Percentiles rank a stretch among this genome's conserved stretches.
These are phyloP conservation scores for Boletus calvinii DNA, from an alignment of 1,284 basidiomycete genomes.

Conservation along the genomic window DNA sequence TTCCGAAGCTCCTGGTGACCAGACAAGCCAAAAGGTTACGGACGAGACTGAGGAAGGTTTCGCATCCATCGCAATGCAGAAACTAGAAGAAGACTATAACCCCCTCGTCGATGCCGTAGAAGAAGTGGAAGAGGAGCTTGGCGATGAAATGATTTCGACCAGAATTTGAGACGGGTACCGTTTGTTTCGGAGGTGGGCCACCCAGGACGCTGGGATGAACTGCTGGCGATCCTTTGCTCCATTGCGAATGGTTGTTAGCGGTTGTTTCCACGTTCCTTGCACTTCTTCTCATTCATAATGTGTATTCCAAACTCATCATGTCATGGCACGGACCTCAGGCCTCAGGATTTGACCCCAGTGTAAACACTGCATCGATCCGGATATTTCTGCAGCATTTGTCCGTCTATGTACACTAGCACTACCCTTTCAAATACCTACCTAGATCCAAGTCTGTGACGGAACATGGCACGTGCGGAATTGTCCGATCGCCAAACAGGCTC, in stretches of 20 bases:
- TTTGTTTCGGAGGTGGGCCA: conserved; percentile 11
- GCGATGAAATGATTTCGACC: conserved; percentile 19
- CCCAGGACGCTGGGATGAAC: conserved; percentile 33
- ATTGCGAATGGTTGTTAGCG: conserved; percentile 33
- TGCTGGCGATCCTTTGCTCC: conserved; percentile 35
- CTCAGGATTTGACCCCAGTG: background rate
- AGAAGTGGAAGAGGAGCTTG: conserved; percentile 26
- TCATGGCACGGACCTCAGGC: background rate
- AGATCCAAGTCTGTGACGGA: no score
- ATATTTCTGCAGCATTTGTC: background rate
- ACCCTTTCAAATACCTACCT: background rate
- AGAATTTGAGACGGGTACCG: conserved; percentile 11
- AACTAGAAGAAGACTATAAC: conserved; percentile 28
- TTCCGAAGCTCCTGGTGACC: conserved; percentile 22
- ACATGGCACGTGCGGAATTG: background rate
- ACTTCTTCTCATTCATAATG: conserved; percentile 33
- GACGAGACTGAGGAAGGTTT: conserved; percentile 37
- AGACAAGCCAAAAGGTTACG: conserved; percentile 18
- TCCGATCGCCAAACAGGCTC: conserved; percentile 22
- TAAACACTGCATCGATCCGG: background rate
- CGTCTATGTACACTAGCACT: background rate
- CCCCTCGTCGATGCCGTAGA: conserved; percentile 15
- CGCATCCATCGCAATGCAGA: conserved; percentile 32
- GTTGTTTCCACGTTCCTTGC: conserved; percentile 37
- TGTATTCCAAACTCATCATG: conserved; percentile 15